phyloP scores from a whole-genome alignment of 2,329 filamentous ascomycete species.

The Scleromitrula shiraiana region DNA sequence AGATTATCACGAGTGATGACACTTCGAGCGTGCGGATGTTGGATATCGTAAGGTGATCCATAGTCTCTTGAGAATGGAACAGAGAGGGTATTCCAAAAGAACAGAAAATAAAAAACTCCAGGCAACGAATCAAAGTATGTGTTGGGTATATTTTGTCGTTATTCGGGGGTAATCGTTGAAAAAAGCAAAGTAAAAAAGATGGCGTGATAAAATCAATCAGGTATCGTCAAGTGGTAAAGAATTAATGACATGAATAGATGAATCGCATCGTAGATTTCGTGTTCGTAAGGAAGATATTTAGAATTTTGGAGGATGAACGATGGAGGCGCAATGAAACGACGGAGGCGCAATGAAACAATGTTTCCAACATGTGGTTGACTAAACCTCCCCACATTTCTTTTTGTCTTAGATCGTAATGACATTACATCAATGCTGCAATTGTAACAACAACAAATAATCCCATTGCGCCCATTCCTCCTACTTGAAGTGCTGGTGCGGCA shows the following conservation, averaged over 20 bases:
- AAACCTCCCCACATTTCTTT: constrained; percentile 1
- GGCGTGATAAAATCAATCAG: background rate
- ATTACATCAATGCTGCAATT: constrained; percentile 2
- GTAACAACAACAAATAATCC: constrained; percentile 4
- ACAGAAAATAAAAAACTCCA: too few relatives aligned
- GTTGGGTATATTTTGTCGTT: constrained; percentile 2
- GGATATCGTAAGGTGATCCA: background rate
- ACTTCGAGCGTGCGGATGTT: background rate
- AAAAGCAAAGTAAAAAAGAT: background rate
- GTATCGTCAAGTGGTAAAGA: constrained; percentile 3
- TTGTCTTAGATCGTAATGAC: background rate
- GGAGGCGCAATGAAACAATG: background rate
- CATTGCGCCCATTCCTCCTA: background rate
- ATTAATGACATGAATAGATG: background rate
- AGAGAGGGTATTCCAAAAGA: constrained; percentile 1
- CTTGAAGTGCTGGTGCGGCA: constrained; percentile 1
- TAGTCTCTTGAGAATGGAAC: background rate
- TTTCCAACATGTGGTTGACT: background rate
- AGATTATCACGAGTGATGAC: background rate
- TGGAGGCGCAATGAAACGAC: background rate
- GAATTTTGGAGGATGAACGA: background rate
- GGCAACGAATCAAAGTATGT: constrained; percentile 9
- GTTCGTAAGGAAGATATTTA: background rate
- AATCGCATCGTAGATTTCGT: constrained; percentile 6
- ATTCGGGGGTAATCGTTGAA: constrained; percentile 4